Evolutionary conservation across 768 basidiomycete genomes (phyloP).

Genomic region (Naganishia vaughanmartiniae): DNA sequence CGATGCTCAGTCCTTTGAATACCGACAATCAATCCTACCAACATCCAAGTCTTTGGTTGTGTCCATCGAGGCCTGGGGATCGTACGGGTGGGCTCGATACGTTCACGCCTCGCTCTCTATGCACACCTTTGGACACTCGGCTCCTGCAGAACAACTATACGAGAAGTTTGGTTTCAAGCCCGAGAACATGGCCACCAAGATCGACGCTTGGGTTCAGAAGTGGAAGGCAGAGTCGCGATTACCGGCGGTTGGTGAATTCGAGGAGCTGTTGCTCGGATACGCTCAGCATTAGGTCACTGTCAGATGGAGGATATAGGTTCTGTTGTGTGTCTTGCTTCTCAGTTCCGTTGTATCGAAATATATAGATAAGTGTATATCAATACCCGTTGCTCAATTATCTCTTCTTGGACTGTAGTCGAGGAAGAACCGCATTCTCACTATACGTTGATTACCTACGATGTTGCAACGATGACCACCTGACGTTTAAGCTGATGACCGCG

Average conservation of each 20-base stretch:
- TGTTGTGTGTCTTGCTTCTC: not conserved
- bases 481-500: no score
- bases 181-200: slow-evolving; percentile 42
- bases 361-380: slow-evolving; percentile 2
- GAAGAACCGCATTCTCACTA: no score
- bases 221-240: slow-evolving; percentile 27
- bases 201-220: slow-evolving; percentile 34
- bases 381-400: not conserved
- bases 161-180: slow-evolving; percentile 49
- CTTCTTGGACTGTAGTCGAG: no score
- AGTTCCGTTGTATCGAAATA: not conserved
- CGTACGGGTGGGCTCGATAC: slow-evolving; percentile 50
- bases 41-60: slow-evolving; percentile 40
- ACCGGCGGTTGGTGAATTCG: slow-evolving; percentile 45
- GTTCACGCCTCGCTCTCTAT: slow-evolving; percentile 50
- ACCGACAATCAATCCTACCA: slow-evolving; percentile 39
- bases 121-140: slow-evolving; percentile 49
- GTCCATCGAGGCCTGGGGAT: slow-evolving; percentile 49
- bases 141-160: slow-evolving; percentile 43
- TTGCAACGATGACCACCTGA: no score
- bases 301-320: not conserved
- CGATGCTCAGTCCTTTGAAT: slow-evolving; percentile 40
- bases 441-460: no score
- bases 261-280: slow-evolving; percentile 40
- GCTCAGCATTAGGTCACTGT: slow-evolving; percentile 15